phyloP scores from a whole-genome alignment of 1,139 yeast species.

The Lodderomyces parapsilosis region DNA sequence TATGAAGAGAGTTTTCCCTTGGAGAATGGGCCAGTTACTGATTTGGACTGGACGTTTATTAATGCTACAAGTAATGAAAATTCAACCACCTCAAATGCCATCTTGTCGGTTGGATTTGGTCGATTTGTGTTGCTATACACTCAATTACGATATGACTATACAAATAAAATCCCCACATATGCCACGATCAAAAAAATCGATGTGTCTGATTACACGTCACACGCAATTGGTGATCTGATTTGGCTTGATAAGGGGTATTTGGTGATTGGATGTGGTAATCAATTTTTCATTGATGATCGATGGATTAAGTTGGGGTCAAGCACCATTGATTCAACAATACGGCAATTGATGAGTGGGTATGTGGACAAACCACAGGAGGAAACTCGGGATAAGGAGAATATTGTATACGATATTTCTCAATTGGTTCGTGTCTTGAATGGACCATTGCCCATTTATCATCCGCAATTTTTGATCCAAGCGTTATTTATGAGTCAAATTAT shows the following conservation, averaged over 20 bases:
- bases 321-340: constrained; percentile 34
- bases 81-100: constrained; percentile 58
- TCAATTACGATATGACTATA: constrained; percentile 84
- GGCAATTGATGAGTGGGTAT: constrained; percentile 52
- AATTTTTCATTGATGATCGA: constrained; percentile 78
- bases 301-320: constrained; percentile 38
- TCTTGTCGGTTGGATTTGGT: constrained; percentile 76
- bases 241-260: constrained; percentile 81
- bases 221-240: constrained; percentile 81
- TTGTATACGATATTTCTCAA: constrained; percentile 40
- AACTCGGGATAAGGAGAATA: constrained; percentile 17
- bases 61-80: constrained; percentile 26
- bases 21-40: constrained; percentile 46
- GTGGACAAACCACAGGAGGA: constrained; percentile 14
- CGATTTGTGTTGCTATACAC: constrained; percentile 66
- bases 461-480: constrained; percentile 80
- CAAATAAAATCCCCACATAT: constrained; percentile 76
- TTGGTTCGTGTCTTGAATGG: constrained; percentile 81
- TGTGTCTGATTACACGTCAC: constrained; percentile 69
- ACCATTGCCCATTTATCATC: constrained; percentile 87
- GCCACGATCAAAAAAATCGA: constrained; percentile 73
- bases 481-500: constrained; percentile 61
- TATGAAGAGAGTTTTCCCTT: constrained; percentile 47
- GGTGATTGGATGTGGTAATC: constrained; percentile 88
- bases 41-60: constrained; percentile 81